Evolutionary conservation across 1,284 basidiomycete genomes (phyloP).

Genomic region (Malassezia nana): DNA sequence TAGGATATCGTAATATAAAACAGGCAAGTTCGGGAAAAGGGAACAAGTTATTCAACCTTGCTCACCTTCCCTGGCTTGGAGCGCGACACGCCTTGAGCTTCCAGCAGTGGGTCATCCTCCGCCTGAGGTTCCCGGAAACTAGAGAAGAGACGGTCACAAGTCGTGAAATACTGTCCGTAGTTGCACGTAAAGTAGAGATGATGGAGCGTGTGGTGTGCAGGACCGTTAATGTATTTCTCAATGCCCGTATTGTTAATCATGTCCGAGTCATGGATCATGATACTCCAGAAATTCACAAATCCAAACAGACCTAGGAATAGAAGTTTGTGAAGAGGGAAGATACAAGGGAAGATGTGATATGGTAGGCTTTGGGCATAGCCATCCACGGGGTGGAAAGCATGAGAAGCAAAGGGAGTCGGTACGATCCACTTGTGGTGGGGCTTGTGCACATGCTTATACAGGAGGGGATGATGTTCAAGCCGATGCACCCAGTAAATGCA

Average conservation of each 20-base stretch:
- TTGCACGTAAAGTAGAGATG: slow-evolving; percentile 89
- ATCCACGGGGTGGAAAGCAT: slow-evolving; percentile 94
- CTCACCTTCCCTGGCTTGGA: not conserved
- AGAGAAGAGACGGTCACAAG: slow-evolving; percentile 72
- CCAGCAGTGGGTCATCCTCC: slow-evolving; percentile 73
- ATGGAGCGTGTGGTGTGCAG: slow-evolving; percentile 92
- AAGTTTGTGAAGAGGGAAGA: slow-evolving; percentile 71
- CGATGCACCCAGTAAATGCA: slow-evolving; percentile 90
- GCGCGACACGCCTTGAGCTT: slow-evolving; percentile 40
- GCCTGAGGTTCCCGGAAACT: slow-evolving; percentile 79
- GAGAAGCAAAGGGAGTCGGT: slow-evolving; percentile 88
- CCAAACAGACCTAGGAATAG: slow-evolving; percentile 43
- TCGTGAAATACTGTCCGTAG: slow-evolving; percentile 92
- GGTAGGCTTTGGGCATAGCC: slow-evolving; percentile 87
- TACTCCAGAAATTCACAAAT: slow-evolving; percentile 47
- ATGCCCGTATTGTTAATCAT: slow-evolving; percentile 90
- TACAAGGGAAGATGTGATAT: slow-evolving; percentile 82
- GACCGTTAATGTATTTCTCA: slow-evolving; percentile 88
- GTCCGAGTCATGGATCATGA: slow-evolving; percentile 87
- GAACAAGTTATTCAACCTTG: not conserved
- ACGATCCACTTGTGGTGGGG: slow-evolving; percentile 99
- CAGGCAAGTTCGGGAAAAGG: not conserved
- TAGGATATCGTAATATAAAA: not conserved
- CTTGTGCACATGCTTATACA: slow-evolving; percentile 88
- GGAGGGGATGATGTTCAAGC: slow-evolving; percentile 69